A percentile compares a stretch with the other conserved stretches of the same genome.
Evolutionary conservation across 2,329 filamentous ascomycete species (phyloP).

Genomic region (Rhynchosporium secalis): DNA sequence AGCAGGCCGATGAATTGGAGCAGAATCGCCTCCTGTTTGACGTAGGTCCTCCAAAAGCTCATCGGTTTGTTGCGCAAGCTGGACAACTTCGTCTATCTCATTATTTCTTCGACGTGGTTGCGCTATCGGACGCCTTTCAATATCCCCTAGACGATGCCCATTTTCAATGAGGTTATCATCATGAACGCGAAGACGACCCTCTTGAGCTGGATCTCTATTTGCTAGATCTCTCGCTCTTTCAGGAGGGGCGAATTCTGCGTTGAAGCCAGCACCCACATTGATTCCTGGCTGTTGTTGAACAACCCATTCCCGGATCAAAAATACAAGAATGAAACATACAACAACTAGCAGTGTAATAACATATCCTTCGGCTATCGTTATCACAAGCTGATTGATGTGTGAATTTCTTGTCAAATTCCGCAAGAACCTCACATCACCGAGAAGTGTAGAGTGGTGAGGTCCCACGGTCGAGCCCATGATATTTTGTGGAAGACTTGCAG

Average conservation of each 20-base stretch:
- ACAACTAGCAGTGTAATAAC: constrained; percentile 91
- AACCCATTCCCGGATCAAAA: constrained; percentile 95
- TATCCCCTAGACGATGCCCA: constrained; percentile 18
- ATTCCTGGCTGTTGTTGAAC: constrained; percentile 95
- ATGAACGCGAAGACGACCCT: constrained; percentile 1
- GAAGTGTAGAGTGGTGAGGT: constrained; percentile 45
- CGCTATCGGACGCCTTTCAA: constrained; percentile 31
- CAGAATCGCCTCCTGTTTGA: constrained; percentile 16
- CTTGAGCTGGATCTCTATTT: constrained; percentile 25
- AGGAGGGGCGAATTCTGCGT: constrained; percentile 57
- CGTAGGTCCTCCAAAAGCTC: constrained; percentile 7
- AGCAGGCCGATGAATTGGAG: constrained; percentile 22
- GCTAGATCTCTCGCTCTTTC: constrained; percentile 37
- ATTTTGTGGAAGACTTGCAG: constrained; percentile 20
- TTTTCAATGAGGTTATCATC: constrained; percentile 7
- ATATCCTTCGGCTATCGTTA: constrained; percentile 87
- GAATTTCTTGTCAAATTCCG: constrained; percentile 67
- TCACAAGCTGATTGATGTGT: constrained; percentile 72
- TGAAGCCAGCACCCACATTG: constrained; percentile 66
- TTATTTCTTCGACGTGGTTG: constrained; percentile 30
- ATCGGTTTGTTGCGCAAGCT: constrained; percentile 8
- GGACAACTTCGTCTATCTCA: constrained; percentile 24
- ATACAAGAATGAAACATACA: constrained; percentile 92
- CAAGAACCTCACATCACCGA: constrained; percentile 59
- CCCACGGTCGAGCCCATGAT: constrained; percentile 12